Evolutionary conservation across 2,329 filamentous ascomycete species (phyloP).

Genomic region (Aureobasidium subglaciale): DNA sequence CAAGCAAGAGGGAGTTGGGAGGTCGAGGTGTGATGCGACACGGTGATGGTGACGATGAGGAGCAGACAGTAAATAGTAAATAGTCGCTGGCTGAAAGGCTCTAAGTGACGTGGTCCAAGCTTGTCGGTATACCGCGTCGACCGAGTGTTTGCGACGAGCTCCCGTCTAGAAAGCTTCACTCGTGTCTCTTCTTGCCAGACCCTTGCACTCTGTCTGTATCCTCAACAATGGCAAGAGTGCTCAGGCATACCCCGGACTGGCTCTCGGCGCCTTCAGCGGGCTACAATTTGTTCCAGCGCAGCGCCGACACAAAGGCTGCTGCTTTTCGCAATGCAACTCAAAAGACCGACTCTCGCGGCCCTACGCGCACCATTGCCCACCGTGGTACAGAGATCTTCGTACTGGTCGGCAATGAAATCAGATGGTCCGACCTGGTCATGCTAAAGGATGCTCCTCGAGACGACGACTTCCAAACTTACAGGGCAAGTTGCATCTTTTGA

Average conservation of each 20-base stretch:
- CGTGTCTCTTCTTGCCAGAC: background rate
- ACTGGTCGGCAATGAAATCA: conserved; percentile 79
- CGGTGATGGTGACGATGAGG: background rate
- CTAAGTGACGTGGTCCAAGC: background rate
- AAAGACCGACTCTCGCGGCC: conserved; percentile 26
- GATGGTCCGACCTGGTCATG: conserved; percentile 79
- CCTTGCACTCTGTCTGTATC: background rate
- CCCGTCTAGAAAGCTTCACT: too few relatives aligned
- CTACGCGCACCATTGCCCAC: conserved; percentile 61
- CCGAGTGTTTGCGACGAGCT: too few relatives aligned
- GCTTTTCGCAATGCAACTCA: conserved; percentile 8
- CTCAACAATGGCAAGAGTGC: conserved; percentile 70
- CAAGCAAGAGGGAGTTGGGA: background rate
- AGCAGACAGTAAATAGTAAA: background rate
- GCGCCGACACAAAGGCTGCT: conserved; percentile 19
- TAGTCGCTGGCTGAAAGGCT: background rate
- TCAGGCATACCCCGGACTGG: conserved; percentile 81
- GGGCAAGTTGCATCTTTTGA: background rate
- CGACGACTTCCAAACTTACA: background rate
- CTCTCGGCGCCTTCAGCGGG: conserved; percentile 71
- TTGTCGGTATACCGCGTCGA: background rate
- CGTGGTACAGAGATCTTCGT: conserved; percentile 84
- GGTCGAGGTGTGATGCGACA: background rate
- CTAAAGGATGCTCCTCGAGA: conserved; percentile 54
- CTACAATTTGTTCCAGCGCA: conserved; percentile 63